These are phyloP conservation scores for Triadica sebifera DNA, from an alignment of 345 rosid genomes.

Conservation along the genomic window DNA sequence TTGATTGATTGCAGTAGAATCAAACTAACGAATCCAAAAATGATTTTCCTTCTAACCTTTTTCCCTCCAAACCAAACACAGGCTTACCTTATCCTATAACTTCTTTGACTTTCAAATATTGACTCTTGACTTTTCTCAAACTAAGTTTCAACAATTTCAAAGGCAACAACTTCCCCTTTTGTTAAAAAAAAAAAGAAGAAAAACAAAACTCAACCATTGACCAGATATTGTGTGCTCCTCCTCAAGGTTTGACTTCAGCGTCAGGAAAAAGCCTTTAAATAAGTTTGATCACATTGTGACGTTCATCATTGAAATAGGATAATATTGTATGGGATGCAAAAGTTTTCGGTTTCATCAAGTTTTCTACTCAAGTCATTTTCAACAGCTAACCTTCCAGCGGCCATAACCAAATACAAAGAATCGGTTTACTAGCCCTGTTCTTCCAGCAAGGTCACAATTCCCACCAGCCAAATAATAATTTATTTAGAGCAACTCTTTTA, in stretches of 20 bases:
- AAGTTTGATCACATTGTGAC: background rate
- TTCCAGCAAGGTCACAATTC: too few relatives aligned
- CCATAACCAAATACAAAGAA: too few relatives aligned
- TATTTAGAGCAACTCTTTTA: too few relatives aligned
- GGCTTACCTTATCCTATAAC: background rate
- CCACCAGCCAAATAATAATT: too few relatives aligned
- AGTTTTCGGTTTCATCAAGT: background rate
- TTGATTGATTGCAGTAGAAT: too few relatives aligned
- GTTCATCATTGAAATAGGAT: background rate
- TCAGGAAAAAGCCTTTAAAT: background rate
- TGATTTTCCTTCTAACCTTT: too few relatives aligned
- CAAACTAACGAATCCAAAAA: too few relatives aligned
- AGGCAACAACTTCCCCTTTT: background rate
- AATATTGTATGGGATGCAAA: background rate
- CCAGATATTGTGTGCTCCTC: background rate
- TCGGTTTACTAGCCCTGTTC: too few relatives aligned
- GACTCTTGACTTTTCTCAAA: constrained; percentile 15
- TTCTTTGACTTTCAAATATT: constrained; percentile 4
- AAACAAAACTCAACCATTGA: background rate
- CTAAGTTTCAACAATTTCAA: background rate
- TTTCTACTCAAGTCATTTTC: constrained; percentile 6
- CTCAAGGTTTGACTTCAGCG: background rate
- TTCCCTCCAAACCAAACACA: background rate
- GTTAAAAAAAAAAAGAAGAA: background rate
- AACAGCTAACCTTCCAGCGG: background rate